Conservation (phyloP, 345 rosid genomes). For the Populus deltoides region DNA sequence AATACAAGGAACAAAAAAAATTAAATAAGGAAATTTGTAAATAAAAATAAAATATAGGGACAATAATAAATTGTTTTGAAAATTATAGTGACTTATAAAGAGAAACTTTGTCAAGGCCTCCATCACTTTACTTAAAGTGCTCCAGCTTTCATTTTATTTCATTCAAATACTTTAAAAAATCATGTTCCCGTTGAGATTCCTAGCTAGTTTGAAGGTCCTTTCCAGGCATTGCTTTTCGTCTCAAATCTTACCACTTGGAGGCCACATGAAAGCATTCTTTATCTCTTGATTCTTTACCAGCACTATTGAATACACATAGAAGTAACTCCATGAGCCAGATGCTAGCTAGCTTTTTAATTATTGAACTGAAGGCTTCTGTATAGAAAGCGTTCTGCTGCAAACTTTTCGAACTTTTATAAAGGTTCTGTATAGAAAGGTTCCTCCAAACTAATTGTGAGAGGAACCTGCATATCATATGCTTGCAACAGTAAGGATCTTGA, state of each 20-base stretch:
- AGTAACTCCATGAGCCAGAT: background rate
- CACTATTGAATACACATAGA: background rate
- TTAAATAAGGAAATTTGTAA: too few species aligned
- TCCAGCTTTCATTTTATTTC: too few species aligned
- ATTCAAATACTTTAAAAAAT: slow-evolving; percentile 1
- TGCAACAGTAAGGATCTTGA: background rate
- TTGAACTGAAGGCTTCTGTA: background rate
- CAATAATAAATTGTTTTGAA: too few species aligned
- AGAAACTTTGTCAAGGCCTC: too few species aligned
- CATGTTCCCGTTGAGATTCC: slow-evolving; percentile 14
- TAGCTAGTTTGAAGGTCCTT: slow-evolving; percentile 2
- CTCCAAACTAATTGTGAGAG: background rate
- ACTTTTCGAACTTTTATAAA: background rate
- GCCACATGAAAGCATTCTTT: background rate
- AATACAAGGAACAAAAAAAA: too few species aligned
- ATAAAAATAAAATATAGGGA: too few species aligned
- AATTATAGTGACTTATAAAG: too few species aligned
- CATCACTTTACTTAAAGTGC: too few species aligned
- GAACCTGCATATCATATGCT: background rate
- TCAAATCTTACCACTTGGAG: background rate
- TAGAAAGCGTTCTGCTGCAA: background rate
- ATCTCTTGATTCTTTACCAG: background rate
- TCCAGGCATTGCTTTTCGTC: slow-evolving; percentile 1
- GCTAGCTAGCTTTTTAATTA: background rate
- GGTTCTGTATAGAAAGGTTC: too few species aligned